Evolutionary conservation across 1,284 basidiomycete genomes (phyloP).

Genomic region (Rhodotorula mucilaginosa): DNA sequence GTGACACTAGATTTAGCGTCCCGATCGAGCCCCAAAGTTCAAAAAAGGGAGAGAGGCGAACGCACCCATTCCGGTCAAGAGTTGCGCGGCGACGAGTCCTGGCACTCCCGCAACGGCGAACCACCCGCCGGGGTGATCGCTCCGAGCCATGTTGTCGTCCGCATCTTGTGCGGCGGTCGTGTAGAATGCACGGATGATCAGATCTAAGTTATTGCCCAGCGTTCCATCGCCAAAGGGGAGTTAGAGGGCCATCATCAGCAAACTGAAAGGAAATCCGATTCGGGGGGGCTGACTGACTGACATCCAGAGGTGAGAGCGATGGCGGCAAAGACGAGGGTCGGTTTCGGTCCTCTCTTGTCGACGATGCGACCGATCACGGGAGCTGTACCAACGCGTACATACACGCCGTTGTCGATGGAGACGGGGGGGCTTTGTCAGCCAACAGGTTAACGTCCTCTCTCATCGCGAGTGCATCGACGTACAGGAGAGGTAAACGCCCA

Average conservation of each 20-base stretch:
- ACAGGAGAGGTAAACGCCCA: conserved; percentile 42
- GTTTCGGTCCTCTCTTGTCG: conserved; percentile 26
- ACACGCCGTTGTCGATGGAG: not conserved
- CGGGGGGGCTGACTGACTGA: not conserved
- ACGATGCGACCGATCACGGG: conserved; percentile 30
- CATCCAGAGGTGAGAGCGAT: conserved; percentile 22
- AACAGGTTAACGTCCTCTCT: no score
- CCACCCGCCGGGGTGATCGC: conserved; percentile 21
- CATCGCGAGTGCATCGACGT: no score
- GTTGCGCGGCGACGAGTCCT: conserved; percentile 17
- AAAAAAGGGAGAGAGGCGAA: not conserved
- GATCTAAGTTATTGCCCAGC: conserved; percentile 36
- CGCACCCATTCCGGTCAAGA: conserved; percentile 29
- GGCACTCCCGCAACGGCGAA: conserved; percentile 35
- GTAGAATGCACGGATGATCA: conserved; percentile 47
- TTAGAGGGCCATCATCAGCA: no score
- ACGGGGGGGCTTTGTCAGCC: no score
- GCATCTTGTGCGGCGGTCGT: conserved; percentile 44
- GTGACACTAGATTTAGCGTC: no score
- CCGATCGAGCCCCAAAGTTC: no score
- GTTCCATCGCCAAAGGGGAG: conserved; percentile 6
- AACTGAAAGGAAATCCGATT: not conserved
- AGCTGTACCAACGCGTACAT: not conserved
- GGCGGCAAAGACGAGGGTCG: conserved; percentile 21
- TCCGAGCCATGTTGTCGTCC: no score